These are phyloP conservation scores for Lumnitzera racemosa DNA, from an alignment of 345 rosid species.

Conservation along the genomic window DNA sequence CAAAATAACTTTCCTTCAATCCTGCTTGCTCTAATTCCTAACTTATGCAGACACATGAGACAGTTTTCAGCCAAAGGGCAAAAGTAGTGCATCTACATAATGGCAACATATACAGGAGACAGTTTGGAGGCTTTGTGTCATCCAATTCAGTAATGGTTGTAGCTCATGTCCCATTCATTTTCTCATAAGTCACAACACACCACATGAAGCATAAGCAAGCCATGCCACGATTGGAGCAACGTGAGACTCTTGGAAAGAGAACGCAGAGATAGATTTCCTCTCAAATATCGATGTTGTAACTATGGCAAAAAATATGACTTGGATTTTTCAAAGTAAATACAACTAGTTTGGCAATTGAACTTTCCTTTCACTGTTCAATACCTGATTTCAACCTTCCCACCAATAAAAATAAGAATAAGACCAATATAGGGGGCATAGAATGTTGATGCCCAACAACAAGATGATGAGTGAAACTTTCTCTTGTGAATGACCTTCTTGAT, in stretches of 20 bases:
- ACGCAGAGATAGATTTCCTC: no score
- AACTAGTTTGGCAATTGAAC: no score
- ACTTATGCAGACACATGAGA: not conserved
- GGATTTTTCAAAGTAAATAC: no score
- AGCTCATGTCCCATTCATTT: no score
- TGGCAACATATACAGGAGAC: not conserved
- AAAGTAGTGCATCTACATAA: not conserved
- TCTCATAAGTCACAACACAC: no score
- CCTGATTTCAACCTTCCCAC: slow-evolving; percentile 81
- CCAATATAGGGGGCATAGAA: slow-evolving; percentile 57
- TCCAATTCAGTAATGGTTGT: not conserved
- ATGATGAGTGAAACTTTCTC: slow-evolving; percentile 68
- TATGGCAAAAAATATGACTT: no score
- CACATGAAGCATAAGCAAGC: no score
- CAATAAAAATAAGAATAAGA: slow-evolving; percentile 57
- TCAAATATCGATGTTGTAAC: no score
- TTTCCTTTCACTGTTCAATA: slow-evolving; percentile 15
- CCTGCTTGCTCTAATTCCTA: no score
- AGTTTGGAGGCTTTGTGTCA: not conserved
- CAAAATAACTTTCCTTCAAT: no score
- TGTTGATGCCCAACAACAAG: slow-evolving; percentile 81
- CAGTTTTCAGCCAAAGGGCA: slow-evolving; percentile 1
- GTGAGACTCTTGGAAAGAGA: no score
- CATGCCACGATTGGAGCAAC: no score
- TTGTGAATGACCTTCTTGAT: slow-evolving; percentile 69